Base-by-base conservation (phyloP, 208 protist species). In the Wallacemonas sp. region DNA sequence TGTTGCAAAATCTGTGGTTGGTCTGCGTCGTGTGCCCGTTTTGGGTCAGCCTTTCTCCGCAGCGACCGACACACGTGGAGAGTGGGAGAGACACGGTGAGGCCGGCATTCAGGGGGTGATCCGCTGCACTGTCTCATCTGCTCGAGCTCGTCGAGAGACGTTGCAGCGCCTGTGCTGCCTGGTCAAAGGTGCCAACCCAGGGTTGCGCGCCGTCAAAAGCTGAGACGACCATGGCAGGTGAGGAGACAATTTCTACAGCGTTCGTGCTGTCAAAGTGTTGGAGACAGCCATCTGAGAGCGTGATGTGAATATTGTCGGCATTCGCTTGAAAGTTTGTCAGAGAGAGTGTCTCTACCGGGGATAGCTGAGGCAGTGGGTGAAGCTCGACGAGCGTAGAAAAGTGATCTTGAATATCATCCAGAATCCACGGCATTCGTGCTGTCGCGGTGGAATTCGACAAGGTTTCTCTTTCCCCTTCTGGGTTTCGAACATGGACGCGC, bases 311-410 rank as follows among this genome's bases (percentile, higher is more conserved):
- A 2, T 46, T 9, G 2, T 69, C 54, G 14, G 65, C 68, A 11
- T 33, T 57, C 5, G 61, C 58, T 5, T 46, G 30, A 38, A 66
- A 80, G 9, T 43, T 39, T 1, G 60, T 33, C 14, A 76, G 27
- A 46, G 34, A 76, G 14, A 80, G 30, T 17, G 70, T 61, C 14
- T 73, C 68, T 0, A 65, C 21, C 9, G 69, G 39, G n/a, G 57
- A 46, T 17, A 63, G 60, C 23, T 23, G 14, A 2, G 73, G 74
- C 2, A 68, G 52, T 14, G 64, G 34, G 34, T 83, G 78, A 4
- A 83, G 61, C n/a, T 65, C 21, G 3, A 83, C 38, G 30, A 71
- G 69, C 1, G 64, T 14, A 14, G 74, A 65, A 34, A 74, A 78
- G 3, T 58, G 17, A 0, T 3, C 27, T 2, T 43, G 8, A 19